Evolutionary conservation across 768 basidiomycete species (phyloP).

Genomic region (Rhodotorula babjevae): DNA sequence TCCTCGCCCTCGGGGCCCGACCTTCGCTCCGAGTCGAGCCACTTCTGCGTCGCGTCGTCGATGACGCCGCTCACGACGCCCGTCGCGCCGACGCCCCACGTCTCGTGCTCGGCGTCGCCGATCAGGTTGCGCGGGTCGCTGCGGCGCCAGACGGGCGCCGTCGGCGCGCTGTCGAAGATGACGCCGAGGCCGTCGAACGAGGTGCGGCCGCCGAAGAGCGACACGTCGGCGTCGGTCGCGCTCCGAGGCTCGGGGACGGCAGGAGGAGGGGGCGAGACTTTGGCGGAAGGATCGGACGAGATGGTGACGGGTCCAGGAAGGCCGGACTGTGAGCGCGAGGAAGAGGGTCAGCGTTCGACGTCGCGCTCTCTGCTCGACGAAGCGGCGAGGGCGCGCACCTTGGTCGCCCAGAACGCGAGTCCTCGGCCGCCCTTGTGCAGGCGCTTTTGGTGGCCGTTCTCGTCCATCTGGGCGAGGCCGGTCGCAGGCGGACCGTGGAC

Average conservation of each 20-base stretch:
- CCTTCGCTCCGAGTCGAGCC: slow-evolving; percentile 30
- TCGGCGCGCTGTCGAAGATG: slow-evolving; percentile 40
- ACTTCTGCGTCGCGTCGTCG: slow-evolving; percentile 40
- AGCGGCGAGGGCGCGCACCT: slow-evolving; percentile 14
- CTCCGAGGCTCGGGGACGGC: slow-evolving; percentile 1
- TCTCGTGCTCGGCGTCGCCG: slow-evolving; percentile 12
- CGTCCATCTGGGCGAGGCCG: slow-evolving; percentile 6
- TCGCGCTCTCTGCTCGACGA: too few species aligned
- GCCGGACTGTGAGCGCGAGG: slow-evolving; percentile 4
- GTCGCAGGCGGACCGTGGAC: slow-evolving; percentile 34
- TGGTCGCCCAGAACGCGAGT: slow-evolving; percentile 42
- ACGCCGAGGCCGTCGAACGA: slow-evolving; percentile 43
- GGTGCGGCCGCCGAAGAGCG: slow-evolving; percentile 40
- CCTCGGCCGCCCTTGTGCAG: slow-evolving; percentile 40
- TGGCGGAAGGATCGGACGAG: slow-evolving; percentile 2
- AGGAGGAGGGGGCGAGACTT: slow-evolving; percentile 24
- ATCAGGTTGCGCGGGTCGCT: slow-evolving; percentile 28
- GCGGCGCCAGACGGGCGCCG: slow-evolving; percentile 32
- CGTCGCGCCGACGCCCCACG: slow-evolving; percentile 15
- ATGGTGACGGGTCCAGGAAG: slow-evolving; percentile 22
- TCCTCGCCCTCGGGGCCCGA: slow-evolving; percentile 17
- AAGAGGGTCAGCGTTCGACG: background rate
- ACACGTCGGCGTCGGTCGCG: slow-evolving; percentile 32
- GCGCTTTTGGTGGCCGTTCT: slow-evolving; percentile 12
- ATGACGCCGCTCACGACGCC: slow-evolving; percentile 41